Base-by-base conservation (phyloP, 2,329 filamentous ascomycete species). In the Cordyceps fumosorosea region DNA sequence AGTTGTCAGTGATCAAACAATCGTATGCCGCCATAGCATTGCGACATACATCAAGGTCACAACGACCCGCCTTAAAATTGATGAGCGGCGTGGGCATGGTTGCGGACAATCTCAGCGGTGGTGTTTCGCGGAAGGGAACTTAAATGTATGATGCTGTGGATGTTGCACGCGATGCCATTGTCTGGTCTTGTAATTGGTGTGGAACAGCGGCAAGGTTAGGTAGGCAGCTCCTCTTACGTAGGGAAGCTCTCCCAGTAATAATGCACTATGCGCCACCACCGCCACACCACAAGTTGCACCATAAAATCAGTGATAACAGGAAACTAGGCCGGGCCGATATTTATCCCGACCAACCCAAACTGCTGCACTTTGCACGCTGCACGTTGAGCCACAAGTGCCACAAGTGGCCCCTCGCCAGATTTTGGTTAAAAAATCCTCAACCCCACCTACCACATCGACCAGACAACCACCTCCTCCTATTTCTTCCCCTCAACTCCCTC, bases 31-130 rank as follows among this genome's bases (percentile, higher is more conserved):
- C 18, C 3, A 8, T 7, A 32, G 29, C 20, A 11, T 4, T 24
- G n/a, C n/a, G 4, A 47, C 40, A 58, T 79, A 96, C 92, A 74
- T 93, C 88, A 64, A 93, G 75, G 59, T 95, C 87, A 78, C 93
- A 98, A 75, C 85, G 85, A 75, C 93, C 93, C 66, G 93, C 93
- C 83, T 96, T 97, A 84, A 98, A 98, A 18, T 92, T 96, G 74
- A 98, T 93, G 72, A 96, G 84, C 37, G 93, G 92, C 68, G 83
- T 75, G 76, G 91, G 87, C 92, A 96, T 97, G 66, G 64, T 66
- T 67, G 62, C 57, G 63, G 58, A 40, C 45, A 29, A 26, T 29
- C 44, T 50, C 48, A 59, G 22, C 40, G 10, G 45, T 18, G 42
- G 16, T 18, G 29, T 22, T n/a, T 56, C 24, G 45, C 16, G n/a